Base-by-base conservation (phyloP, 768 basidiomycete species). In the Rhodotorula paludigena region DNA sequence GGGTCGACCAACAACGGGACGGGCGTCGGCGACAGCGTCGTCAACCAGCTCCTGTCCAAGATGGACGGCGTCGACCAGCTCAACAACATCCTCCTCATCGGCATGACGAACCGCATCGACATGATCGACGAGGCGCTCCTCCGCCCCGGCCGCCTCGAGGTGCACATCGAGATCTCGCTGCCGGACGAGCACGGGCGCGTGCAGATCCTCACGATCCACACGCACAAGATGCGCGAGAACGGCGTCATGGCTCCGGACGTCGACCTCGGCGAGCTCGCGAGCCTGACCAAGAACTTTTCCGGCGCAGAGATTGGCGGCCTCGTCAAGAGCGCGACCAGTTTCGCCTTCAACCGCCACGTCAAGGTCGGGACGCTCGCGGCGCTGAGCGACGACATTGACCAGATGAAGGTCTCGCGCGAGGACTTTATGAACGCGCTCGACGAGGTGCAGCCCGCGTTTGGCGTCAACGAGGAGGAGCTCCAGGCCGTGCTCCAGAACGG, bases 51-150 rank as follows among this genome's bases (percentile, higher is more conserved):
- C 55, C 83, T 99, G 23, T 94, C 96, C 33, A 99, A 99, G 92
- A 94, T 99, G 92, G 96, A 99, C 73, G 96, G 96, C 81, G 94
- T 99, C 18, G 96, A 99, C 77, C 89, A 91, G 80, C 82, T 99
- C 39, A 98, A 99, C 82, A 99, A 99, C 79, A 94, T 99, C 68
- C 88, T 99, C 74, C 89, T 99, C 74, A 99, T 99, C 73, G 96
- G 96, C 74, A 99, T 99, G 96, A 99, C 94, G 53, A 98, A 99
- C 79, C 87, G 96, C 67, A 80, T 86, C 49, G 96, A 99, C 82
- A 91, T 99, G 93, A 97, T 99, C 74, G 96, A 99, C 75, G 96
- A 99, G 77, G 96, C 94, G 14, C 84, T 98, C 4, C 84, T 97
- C 10, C 92, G 96, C 74, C 93, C 96, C 1, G 96, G 96, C 49